Percentiles rank a stretch among this genome's conserved stretches.
These are phyloP conservation scores for Crithidia fasciculata DNA, from an alignment of 208 protist genomes.

Conservation along the genomic window DNA sequence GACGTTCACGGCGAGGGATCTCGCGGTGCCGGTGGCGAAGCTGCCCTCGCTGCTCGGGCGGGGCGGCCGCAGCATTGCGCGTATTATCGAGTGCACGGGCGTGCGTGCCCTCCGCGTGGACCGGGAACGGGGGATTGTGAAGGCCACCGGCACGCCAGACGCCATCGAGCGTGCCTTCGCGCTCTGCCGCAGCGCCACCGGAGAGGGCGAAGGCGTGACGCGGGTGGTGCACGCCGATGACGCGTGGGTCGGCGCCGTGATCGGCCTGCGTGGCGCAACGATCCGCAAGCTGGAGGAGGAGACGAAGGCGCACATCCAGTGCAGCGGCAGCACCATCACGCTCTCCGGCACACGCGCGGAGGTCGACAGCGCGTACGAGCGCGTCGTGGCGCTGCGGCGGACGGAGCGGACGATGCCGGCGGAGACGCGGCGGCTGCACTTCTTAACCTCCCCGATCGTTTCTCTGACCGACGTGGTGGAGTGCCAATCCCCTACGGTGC, in stretches of 20 bases:
- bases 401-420: conserved; percentile 40
- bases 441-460: conserved; percentile 46
- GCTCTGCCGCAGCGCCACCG: conserved; percentile 37
- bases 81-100: conserved; percentile 41
- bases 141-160: conserved; percentile 27
- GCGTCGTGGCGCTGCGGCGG: conserved; percentile 38
- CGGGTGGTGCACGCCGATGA: conserved; percentile 41
- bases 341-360: conserved; percentile 35
- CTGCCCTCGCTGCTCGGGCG: conserved; percentile 46
- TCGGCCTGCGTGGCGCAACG: conserved; percentile 38
- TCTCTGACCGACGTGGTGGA: conserved; percentile 20
- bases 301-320: conserved; percentile 44
- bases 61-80: conserved; percentile 44
- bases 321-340: conserved; percentile 38
- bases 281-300: conserved; percentile 42
- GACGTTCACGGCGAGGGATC: conserved; percentile 28
- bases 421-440: conserved; percentile 22
- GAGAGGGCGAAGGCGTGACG: conserved; percentile 23
- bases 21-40: conserved; percentile 23
- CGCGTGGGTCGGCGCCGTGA: conserved; percentile 30
- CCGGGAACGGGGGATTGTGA: conserved; percentile 23
- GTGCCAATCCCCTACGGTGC: conserved; percentile 12
- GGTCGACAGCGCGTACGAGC: conserved; percentile 29
- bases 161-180: conserved; percentile 38
- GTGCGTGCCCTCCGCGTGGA: conserved; percentile 43